Base-by-base conservation (phyloP, 1,139 yeast species). In the Taphrina betulina region DNA sequence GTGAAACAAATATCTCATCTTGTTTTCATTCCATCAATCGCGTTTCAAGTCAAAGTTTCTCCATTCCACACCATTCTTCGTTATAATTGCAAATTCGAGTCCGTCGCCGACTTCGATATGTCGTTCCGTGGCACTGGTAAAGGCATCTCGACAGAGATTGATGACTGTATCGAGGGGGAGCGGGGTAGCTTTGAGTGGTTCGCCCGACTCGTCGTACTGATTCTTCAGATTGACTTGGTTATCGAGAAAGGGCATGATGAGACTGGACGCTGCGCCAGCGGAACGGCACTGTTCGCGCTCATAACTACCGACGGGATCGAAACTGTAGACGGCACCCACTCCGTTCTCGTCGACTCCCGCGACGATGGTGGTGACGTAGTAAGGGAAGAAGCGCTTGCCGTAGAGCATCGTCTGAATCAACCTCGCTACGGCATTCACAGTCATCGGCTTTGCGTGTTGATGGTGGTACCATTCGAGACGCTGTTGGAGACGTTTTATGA, bases 61-160 rank as follows among this genome's bases (percentile, higher is more conserved):
- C 52, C 79, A 82, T 72, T 83, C 79, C 52, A 88, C 87, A 55
- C 98, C 98, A 26, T 89, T 96, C 69, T 89, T 90, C 14, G 96
- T 88, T 57, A 92, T 92, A 65, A 92, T 85, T 64, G 85, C 74
- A 57, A 92, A 83, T 71, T 92, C 96, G 63, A 92, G 78, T 5
- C 94, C 95, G 73, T 92, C 98, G 74, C 98, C 98, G 54, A 92
- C 97, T 66, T 90, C 95, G 65, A 92, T 92, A 70, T 94, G 97
- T 76, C 98, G 85, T 73, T 92, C 98, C 23, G 97, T 90, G 29
- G 96, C 98, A 4, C 96, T 87, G 14, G 89, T 78, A 68, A 92
- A 92, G 5, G 98, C 95, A 72, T 92, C 98, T 68, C 82, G 83
- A 37, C 92, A 96, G 63, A 92, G 75, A 64, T 82, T 79, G 66